Percentiles rank a stretch among this genome's conserved stretches.
Conservation (phyloP, 495 filamentous ascomycete genomes). For the Penicillium tannophilum region DNA sequence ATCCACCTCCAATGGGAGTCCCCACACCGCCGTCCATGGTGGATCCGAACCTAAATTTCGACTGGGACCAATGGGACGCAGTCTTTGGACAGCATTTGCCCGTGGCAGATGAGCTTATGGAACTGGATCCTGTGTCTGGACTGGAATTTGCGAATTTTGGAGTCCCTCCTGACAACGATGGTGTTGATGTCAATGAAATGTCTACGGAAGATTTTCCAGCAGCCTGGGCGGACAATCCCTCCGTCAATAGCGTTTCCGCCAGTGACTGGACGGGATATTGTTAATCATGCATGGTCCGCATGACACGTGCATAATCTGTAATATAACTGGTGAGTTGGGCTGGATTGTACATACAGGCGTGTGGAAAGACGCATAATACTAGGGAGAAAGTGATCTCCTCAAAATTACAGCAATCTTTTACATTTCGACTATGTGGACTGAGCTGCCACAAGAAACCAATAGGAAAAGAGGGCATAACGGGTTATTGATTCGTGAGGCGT, state of each 20-base stretch:
- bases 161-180: conserved; percentile 3
- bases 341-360: neutral
- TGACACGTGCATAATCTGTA: conserved; percentile 3
- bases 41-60: conserved; percentile 49
- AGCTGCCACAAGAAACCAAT: neutral
- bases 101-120: conserved; percentile 50
- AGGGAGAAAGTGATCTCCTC: neutral
- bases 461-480: conserved; percentile 26
- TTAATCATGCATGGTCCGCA: conserved; percentile 3
- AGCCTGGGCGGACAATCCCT: conserved; percentile 15
- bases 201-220: conserved; percentile 3
- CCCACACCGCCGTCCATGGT: conserved; percentile 49
- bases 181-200: conserved; percentile 7
- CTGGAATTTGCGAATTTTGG: conserved; percentile 41
- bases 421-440: neutral
- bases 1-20: conserved; percentile 21
- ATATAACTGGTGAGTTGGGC: neutral
- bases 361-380: neutral
- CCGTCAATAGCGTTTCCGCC: conserved; percentile 3
- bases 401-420: neutral
- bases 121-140: conserved; percentile 43
- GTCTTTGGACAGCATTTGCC: conserved; percentile 52
- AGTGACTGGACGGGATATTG: conserved; percentile 24
- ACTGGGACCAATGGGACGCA: conserved; percentile 56
- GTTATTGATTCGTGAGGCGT: conserved; percentile 49